Evolutionary conservation across 768 basidiomycete species (phyloP).

Genomic region (Hygrophorus pudorinus): DNA sequence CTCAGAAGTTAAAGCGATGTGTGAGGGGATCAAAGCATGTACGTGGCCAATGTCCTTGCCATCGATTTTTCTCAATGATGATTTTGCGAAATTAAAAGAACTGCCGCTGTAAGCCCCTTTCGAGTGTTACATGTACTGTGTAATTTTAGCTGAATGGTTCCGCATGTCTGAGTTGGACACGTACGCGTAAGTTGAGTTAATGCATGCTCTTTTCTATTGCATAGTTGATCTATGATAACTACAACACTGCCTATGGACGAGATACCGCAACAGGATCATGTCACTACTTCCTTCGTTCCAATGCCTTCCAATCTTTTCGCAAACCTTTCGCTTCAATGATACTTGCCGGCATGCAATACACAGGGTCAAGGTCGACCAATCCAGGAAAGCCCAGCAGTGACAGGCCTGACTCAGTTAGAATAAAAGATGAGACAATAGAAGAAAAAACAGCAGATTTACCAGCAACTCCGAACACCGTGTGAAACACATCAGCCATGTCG

Average conservation of each 20-base stretch:
- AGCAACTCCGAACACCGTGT: constrained; percentile 87
- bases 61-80: not conserved
- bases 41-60: not conserved
- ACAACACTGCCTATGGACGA: too few relatives aligned
- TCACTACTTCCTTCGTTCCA: constrained; percentile 27
- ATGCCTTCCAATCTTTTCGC: constrained; percentile 52
- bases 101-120: not conserved
- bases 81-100: not conserved
- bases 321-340: constrained; percentile 65
- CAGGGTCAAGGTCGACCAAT: constrained; percentile 80
- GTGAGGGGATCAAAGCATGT: not conserved
- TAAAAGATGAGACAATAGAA: not conserved
- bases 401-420: constrained; percentile 38
- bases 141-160: too few relatives aligned
- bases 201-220: too few relatives aligned
- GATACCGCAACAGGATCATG: too few relatives aligned
- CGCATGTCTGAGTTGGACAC: too few relatives aligned
- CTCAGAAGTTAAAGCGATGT: constrained; percentile 8
- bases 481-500: constrained; percentile 95
- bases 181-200: too few relatives aligned
- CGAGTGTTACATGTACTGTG: too few relatives aligned
- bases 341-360: constrained; percentile 89
- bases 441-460: constrained; percentile 31
- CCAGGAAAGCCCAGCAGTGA: constrained; percentile 84
- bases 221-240: too few relatives aligned